phyloP scores from a whole-genome alignment of 257 asterid genomes.

The Solanum phureja region DNA sequence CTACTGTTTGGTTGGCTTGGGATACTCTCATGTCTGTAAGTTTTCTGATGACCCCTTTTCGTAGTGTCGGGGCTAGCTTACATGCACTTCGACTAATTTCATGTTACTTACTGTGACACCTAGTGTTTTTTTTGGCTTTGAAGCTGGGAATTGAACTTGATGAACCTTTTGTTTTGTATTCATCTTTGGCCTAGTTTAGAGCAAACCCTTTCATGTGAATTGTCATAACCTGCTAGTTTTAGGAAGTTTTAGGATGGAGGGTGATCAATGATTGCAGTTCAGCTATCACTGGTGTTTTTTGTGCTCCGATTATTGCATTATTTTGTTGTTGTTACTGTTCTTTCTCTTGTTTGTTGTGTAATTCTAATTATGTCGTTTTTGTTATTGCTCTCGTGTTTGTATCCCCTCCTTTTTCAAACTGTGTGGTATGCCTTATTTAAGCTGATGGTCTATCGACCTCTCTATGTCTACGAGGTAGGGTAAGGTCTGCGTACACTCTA shows the following conservation, averaged over 20 bases:
- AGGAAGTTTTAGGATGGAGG: neutral
- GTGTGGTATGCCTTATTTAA: neutral
- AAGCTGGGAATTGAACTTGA: neutral
- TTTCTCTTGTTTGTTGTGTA: neutral
- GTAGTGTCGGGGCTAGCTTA: neutral
- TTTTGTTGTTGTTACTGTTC: neutral
- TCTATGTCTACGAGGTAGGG: neutral
- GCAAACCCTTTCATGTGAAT: neutral
- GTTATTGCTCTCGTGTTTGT: neutral
- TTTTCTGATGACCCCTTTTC: neutral
- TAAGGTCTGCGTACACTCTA: neutral
- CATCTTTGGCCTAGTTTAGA: neutral
- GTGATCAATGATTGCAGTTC: neutral
- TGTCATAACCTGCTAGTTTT: neutral
- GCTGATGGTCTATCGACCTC: neutral
- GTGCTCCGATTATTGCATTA: neutral
- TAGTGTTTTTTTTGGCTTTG: neutral
- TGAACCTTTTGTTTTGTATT: neutral
- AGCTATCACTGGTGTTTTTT: neutral
- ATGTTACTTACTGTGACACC: neutral
- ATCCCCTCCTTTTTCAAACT: neutral
- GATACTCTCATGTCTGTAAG: constrained; percentile 46
- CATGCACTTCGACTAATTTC: neutral
- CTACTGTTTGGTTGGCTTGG: constrained; percentile 98
- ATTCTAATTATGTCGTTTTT: neutral